Percentiles rank a stretch among this genome's conserved stretches.
These are phyloP conservation scores for Agrostemma githago DNA, from an alignment of 148 eudicot genomes.

Conservation along the genomic window DNA sequence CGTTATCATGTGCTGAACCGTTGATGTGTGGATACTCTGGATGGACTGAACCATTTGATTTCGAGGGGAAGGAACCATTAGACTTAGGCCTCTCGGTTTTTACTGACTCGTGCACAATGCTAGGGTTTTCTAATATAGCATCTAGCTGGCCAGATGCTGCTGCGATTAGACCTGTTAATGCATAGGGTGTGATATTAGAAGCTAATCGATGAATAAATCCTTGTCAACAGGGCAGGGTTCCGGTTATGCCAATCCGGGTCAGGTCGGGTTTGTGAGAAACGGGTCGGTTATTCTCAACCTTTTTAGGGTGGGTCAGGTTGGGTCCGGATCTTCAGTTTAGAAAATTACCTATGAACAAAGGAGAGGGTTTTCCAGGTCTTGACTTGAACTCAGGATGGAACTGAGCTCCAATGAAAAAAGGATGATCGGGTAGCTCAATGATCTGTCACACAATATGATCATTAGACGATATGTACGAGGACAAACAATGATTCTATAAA, in stretches of 20 bases:
- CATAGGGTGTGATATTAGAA: background rate
- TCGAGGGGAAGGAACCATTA: conserved; percentile 34
- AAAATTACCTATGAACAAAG: conserved; percentile 70
- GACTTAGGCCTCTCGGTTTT: conserved; percentile 26
- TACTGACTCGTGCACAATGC: conserved; percentile 4
- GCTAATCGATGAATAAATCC: background rate
- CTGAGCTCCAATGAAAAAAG: conserved; percentile 80
- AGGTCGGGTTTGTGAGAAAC: no score
- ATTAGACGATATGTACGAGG: background rate
- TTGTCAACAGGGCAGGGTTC: background rate
- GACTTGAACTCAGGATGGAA: conserved; percentile 97
- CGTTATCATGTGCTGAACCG: conserved; percentile 8
- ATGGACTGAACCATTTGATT: conserved; percentile 12
- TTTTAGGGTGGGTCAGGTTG: no score
- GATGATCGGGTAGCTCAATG: conserved; percentile 73
- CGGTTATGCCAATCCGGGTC: background rate
- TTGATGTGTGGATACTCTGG: background rate
- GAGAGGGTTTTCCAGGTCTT: conserved; percentile 89
- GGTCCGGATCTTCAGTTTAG: no score
- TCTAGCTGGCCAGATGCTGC: conserved; percentile 79
- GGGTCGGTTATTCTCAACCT: no score
- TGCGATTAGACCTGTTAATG: conserved; percentile 67
- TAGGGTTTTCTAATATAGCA: conserved; percentile 33
- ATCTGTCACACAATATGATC: conserved; percentile 40
- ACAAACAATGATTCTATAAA: no score